Base-by-base conservation (phyloP, 257 asterid species). In the Solanum lycopersicoides region DNA sequence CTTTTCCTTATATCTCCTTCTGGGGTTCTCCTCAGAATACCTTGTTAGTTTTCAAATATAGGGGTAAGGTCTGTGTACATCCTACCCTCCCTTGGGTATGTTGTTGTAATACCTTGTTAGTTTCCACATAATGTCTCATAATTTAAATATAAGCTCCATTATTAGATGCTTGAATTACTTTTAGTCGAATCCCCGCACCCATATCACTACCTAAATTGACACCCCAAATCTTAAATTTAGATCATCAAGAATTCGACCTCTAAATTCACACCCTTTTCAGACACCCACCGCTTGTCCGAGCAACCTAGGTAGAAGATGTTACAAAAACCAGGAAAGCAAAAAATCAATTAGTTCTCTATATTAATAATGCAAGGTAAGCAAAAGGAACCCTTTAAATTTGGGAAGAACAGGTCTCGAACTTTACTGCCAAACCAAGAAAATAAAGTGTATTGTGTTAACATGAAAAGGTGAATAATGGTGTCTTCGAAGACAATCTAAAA, bases 241-340 rank as follows among this genome's bases (percentile, higher is more conserved):
- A 68, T 68, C 39, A 68, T 13, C 21, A 28, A 68, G 21, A 7
- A 28, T 28, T n/a, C 39, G 0, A 28, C 74, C 74, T 28, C 39
- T 68, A 68, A 14, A 28, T 68, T 7, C 21, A 32, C 74, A 28
- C 39, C 74, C 11, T 13, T 68, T 13, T 1, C 5, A 30, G 3
- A 68, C 74, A 68, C 23, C 74, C 39, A 68, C 11, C 35, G 37
- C 21, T 16, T 7, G 74, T 68, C 39, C 11, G 11, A 68, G 74
- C 9, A 68, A 68, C 74, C 20, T 68, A 13, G 74, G 74, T 68
- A 68, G 98, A 90, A 92, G 92, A 71, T 88, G 93, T 53, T 86
- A 90, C 89, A 30, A 92, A 83, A 32, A 90, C 91, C 98, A 94
- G 94, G 86, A 91, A 90, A 87, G 56, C 41, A 45, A 34, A 44